Base-by-base conservation (phyloP, 352 stramenopile species). In the Blastocystis sp. region DNA sequence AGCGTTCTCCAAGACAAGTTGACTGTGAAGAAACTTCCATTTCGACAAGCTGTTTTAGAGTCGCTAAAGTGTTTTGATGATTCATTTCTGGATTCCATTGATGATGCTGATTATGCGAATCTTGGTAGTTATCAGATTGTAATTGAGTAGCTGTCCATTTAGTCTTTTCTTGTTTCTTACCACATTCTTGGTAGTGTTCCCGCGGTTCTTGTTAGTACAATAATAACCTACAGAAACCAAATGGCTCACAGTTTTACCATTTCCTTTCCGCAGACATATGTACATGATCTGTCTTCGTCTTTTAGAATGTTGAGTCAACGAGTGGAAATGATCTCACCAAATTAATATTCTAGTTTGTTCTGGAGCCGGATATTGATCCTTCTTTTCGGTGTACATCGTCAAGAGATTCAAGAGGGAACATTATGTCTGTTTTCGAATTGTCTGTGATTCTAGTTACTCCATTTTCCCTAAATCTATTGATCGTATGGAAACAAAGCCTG, bases 1-100 rank as follows among this genome's bases (percentile, higher is more conserved):
- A n/a, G 32, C n/a, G n/a, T 46, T 29, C 32, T 73, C 29, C 61
- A 73, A n/a, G 24, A 73, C 7, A 73, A 73, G 32, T 29, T 73
- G 24, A 46, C n/a, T n/a, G 32, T 39, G 12, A 29, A 73, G 24
- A 73, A 73, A 37, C 12, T 73, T 6, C 61, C 61, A 39, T 46
- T 73, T n/a, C 61, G 61, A 46, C n/a, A 73, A 46, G 61, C 61
- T 37, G 61, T 73, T 29, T 46, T 73, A 5, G n/a, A 73, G 29
- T 73, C 61, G n/a, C 61, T 73, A n/a, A 37, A 46, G 32, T 73
- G 61, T n/a, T 73, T 73, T 35, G 61, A 73, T 73, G n/a, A 37
- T 37, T 11, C n/a, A 6, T 11, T 73, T 6, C 24, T 73, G 61
- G 61, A 73, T 73, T 29, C 12, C 16, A 46, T 73, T 37, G 61